Percentiles rank a stretch among this genome's conserved stretches.
Evolutionary conservation across 345 rosid species (phyloP).

Genomic region (Viola odorata): DNA sequence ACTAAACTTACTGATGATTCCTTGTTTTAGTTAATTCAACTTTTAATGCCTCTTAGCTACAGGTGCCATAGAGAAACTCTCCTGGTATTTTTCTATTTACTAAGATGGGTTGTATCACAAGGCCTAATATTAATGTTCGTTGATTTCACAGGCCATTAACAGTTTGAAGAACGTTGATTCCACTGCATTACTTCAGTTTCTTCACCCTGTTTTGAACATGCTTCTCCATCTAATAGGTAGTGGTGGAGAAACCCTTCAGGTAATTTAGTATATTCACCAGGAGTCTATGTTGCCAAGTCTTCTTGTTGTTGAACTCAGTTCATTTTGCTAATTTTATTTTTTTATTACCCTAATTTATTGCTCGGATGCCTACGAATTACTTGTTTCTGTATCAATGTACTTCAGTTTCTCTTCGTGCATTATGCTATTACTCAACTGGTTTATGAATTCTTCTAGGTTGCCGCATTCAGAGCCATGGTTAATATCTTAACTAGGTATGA

Average conservation of each 20-base stretch:
- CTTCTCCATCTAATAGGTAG: conserved; percentile 97
- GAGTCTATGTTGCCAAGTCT: background rate
- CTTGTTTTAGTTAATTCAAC: background rate
- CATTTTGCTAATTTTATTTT: background rate
- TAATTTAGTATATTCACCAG: conserved; percentile 24
- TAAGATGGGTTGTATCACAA: background rate
- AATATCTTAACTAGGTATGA: conserved; percentile 89
- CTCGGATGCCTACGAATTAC: background rate
- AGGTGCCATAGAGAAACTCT: no score
- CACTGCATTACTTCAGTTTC: conserved; percentile 96
- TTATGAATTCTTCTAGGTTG: conserved; percentile 58
- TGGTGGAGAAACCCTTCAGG: conserved; percentile 99
- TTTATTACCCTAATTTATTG: background rate
- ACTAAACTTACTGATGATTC: background rate
- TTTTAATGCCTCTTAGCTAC: background rate
- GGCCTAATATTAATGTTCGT: conserved; percentile 4
- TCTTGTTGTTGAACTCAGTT: background rate
- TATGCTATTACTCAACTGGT: conserved; percentile 19
- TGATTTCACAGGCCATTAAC: conserved; percentile 75
- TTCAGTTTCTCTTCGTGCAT: conserved; percentile 10
- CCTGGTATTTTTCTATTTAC: no score
- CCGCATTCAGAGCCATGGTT: conserved; percentile 99
- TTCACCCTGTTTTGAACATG: conserved; percentile 92
- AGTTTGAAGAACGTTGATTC: conserved; percentile 97
- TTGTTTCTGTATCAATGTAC: conserved; percentile 4